Evolutionary conservation across 139 green algal species (phyloP).

Genomic region (Ostreobium quekettii): DNA sequence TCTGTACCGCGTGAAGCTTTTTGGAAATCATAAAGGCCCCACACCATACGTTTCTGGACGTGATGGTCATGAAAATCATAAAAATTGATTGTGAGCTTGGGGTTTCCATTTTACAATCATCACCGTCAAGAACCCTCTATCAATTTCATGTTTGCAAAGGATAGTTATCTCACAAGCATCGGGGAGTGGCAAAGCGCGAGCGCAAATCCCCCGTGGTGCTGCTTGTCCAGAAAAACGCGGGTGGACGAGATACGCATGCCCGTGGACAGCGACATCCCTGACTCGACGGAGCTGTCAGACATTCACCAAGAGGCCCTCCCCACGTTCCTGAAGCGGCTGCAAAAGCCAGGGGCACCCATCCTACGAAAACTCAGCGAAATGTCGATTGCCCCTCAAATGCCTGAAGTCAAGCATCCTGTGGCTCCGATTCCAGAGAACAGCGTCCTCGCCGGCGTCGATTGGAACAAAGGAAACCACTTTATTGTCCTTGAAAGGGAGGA

Average conservation of each 20-base stretch:
- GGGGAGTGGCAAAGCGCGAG: too few species aligned
- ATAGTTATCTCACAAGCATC: too few species aligned
- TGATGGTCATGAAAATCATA: too few species aligned
- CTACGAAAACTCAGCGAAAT: not conserved
- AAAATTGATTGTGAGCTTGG: too few species aligned
- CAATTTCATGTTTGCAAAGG: too few species aligned
- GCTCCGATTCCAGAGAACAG: not conserved
- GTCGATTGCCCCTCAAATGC: not conserved
- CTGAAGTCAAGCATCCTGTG: not conserved
- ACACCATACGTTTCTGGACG: too few species aligned
- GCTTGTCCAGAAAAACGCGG: not conserved
- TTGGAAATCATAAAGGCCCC: too few species aligned
- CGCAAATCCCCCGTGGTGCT: too few species aligned
- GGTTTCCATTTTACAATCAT: too few species aligned
- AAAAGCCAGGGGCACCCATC: not conserved
- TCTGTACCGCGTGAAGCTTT: too few species aligned
- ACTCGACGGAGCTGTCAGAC: not conserved
- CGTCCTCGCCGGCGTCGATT: not conserved
- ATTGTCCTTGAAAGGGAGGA: not conserved
- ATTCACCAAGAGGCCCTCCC: not conserved
- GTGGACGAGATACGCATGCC: not conserved
- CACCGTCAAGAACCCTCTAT: too few species aligned
- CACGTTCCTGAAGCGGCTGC: not conserved
- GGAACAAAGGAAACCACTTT: not conserved
- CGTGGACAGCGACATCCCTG: not conserved